Evolutionary conservation across 129 eudicot genomes (phyloP), one percentile per base, ranked within the genome.

Genomic region (Saussurea involucrata): DNA sequence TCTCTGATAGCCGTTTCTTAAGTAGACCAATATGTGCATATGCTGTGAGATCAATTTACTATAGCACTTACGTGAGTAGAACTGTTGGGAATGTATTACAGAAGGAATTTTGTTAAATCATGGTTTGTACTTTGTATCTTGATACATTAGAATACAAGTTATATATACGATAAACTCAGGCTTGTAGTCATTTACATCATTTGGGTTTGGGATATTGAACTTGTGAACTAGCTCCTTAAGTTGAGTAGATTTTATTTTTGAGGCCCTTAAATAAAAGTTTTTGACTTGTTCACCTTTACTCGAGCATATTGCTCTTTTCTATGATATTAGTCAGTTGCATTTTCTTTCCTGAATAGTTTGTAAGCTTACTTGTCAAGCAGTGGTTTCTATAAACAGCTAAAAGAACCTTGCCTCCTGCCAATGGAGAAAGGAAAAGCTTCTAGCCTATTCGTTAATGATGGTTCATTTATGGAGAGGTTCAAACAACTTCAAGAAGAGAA

Each of bases 391-490:
- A 77, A 76, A 78, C 84, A 80, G 80, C 74, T 44, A 61, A 29
- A 69, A 69, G 75, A 75, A 65, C 69, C 64, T 74, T 75, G 66
- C 77, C 25, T 37, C 79, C 31, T 44, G 74, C 78, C 72, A 69
- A 87, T 87, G 92, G 92, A 87, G 80, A 90, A 86, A 83, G 83
- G 78, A 79, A 72, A 22, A 22, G 78, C 83, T 68, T 68, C 88
- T 71, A 49, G 86, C 57, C 68, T 90, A 68, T 90, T 90, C 78
- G 90, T 72, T 25, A 90, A 88, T 83, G 96, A 90, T 84, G 92
- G 96, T 60, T 90, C 96, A 34, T 90, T 88, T 74, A 81, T 90
- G 96, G 96, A 88, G 87, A 85, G 87, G 85, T 90, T 85, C 81
- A 90, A 88, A 76, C 90, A 90, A 76, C 88, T 90, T 68, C 92